Evolutionary conservation across 2,329 filamentous ascomycete species (phyloP).

Genomic region (Colletotrichum horii): DNA sequence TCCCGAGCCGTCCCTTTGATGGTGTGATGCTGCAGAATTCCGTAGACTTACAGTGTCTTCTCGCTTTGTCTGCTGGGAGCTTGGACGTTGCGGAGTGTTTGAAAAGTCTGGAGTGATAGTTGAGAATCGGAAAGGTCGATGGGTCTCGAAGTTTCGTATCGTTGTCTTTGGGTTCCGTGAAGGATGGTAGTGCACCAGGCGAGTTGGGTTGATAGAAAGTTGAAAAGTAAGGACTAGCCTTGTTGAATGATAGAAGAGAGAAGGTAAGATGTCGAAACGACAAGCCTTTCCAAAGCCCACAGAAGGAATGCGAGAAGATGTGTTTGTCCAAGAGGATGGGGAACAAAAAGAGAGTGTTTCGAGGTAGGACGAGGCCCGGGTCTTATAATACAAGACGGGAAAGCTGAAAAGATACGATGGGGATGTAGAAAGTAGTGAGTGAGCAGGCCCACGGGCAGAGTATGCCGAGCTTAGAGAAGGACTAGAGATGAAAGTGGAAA

Average conservation of each 20-base stretch:
- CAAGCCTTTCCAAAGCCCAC: conserved; percentile 22
- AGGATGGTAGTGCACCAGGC: conserved; percentile 29
- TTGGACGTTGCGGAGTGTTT: conserved; percentile 8
- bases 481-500: conserved; percentile 20
- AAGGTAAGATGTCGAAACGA: conserved; percentile 24
- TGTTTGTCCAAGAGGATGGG: conserved; percentile 21
- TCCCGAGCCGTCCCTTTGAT: not conserved
- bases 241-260: conserved; percentile 30
- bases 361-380: conserved; percentile 19
- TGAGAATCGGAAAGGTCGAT: conserved; percentile 15
- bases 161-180: conserved; percentile 17
- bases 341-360: not conserved
- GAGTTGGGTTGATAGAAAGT: conserved; percentile 29
- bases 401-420: conserved; percentile 12
- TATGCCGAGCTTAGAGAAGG: conserved; percentile 14
- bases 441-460: conserved; percentile 14
- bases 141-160: conserved; percentile 18
- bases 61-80: conserved; percentile 18
- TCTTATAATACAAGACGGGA: conserved; percentile 18
- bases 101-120: conserved; percentile 11
- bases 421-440: conserved; percentile 12
- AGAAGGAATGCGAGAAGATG: conserved; percentile 23
- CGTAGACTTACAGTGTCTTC: conserved; percentile 18
- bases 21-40: not conserved
- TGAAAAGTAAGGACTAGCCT: conserved; percentile 42